Conservation (phyloP, 768 basidiomycete species). For the Panaeolus papilionaceus region DNA sequence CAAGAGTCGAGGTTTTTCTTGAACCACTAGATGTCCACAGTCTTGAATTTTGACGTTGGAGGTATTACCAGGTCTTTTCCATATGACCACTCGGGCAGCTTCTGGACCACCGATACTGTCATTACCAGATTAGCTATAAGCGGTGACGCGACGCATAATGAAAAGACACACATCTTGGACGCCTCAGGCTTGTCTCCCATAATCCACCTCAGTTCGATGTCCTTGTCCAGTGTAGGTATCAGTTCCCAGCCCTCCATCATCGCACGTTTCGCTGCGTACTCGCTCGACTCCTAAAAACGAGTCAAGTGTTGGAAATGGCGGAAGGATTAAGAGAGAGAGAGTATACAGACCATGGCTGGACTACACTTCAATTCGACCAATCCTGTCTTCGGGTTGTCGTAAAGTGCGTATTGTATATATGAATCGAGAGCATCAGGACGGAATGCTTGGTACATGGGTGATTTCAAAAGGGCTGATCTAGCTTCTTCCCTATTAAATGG, state of each 20-base stretch:
- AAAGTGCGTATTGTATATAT: constrained; percentile 30
- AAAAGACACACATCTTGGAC: constrained; percentile 27
- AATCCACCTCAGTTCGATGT: constrained; percentile 32
- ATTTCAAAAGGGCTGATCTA: constrained; percentile 25
- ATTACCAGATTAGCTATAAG: not conserved
- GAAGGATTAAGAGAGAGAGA: not conserved
- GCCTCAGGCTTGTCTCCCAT: constrained; percentile 34
- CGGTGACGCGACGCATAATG: not conserved
- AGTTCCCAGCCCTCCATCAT: constrained; percentile 36
- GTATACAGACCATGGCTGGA: constrained; percentile 22
- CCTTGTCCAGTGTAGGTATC: constrained; percentile 32
- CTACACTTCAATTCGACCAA: constrained; percentile 30
- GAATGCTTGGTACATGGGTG: constrained; percentile 30
- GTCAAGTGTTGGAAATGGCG: not conserved
- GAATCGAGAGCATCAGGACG: constrained; percentile 29
- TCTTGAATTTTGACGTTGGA: constrained; percentile 33
- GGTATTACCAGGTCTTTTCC: constrained; percentile 31
- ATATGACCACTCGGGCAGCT: constrained; percentile 27
- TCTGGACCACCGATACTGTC: constrained; percentile 33
- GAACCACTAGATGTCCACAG: constrained; percentile 33
- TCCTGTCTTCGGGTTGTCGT: constrained; percentile 28
- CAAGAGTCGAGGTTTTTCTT: constrained; percentile 33
- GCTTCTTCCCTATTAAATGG: constrained; percentile 30
- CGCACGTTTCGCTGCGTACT: constrained; percentile 29
- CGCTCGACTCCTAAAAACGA: constrained; percentile 27